These are phyloP conservation scores for Globisporangium radiosum DNA, from an alignment of 352 stramenopile species.

Conservation along the genomic window DNA sequence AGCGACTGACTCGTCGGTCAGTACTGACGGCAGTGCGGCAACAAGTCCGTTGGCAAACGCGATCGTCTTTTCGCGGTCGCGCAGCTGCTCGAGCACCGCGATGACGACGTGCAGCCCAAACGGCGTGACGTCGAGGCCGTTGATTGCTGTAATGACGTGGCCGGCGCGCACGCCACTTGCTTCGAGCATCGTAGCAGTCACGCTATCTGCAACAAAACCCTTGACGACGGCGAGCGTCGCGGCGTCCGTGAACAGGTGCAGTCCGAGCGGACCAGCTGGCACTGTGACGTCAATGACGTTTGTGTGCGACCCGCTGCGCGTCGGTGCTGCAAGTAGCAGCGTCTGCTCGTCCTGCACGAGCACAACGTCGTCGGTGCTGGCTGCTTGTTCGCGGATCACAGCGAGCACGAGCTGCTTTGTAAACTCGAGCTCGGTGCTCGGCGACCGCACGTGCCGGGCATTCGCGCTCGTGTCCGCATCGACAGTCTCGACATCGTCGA, in stretches of 20 bases:
- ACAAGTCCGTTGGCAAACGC: conserved; percentile 37
- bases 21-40: neutral
- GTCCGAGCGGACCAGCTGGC: conserved; percentile 38
- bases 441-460: conserved; percentile 3
- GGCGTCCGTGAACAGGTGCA: conserved; percentile 55
- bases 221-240: conserved; percentile 49
- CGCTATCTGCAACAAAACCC: conserved; percentile 42
- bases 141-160: conserved; percentile 43
- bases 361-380: neutral
- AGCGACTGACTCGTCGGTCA: neutral
- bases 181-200: conserved; percentile 27
- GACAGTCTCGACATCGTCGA: neutral
- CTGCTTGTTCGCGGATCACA: conserved; percentile 4
- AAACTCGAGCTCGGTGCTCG: conserved; percentile 19
- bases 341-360: conserved; percentile 12
- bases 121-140: conserved; percentile 41
- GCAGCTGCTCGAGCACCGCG: conserved; percentile 42
- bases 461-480: neutral
- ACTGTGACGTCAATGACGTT: conserved; percentile 32
- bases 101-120: conserved; percentile 35
- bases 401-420: conserved; percentile 26
- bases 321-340: neutral
- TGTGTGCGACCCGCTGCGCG: neutral
- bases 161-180: conserved; percentile 25
- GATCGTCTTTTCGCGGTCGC: conserved; percentile 43